Conservation (phyloP, 1,284 basidiomycete genomes). For the Tilletiopsis washingtonensis region DNA sequence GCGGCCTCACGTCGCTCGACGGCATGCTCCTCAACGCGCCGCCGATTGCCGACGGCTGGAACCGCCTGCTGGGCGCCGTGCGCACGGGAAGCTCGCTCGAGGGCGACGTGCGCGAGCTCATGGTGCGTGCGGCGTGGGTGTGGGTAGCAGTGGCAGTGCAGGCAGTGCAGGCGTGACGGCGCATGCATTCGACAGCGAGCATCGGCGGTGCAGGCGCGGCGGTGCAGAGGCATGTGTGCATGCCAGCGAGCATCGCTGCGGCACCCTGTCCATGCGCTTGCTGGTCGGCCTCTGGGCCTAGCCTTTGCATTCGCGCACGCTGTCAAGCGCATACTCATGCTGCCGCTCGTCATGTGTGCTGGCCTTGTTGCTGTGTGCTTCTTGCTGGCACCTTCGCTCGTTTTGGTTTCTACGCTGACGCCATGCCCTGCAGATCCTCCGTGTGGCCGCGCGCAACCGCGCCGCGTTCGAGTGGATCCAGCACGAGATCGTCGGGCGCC, state of each 20-base stretch:
- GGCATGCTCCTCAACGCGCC: constrained; percentile 49
- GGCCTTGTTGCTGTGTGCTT: background rate
- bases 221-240: too few species aligned
- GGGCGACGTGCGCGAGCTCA: constrained; percentile 49
- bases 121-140: constrained; percentile 44
- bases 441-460: constrained; percentile 49
- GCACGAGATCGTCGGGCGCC: constrained; percentile 46
- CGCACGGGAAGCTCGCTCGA: constrained; percentile 48
- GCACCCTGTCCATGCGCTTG: too few species aligned
- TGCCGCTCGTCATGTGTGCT: background rate
- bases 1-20: constrained; percentile 50
- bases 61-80: constrained; percentile 49
- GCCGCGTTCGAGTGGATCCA: constrained; percentile 51
- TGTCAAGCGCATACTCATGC: background rate
- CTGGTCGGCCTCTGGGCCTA: too few species aligned
- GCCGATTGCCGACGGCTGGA: constrained; percentile 48
- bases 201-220: too few species aligned
- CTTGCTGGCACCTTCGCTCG: too few species aligned
- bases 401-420: background rate
- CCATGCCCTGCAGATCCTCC: constrained; percentile 43
- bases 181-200: too few species aligned
- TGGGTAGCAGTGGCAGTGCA: too few species aligned
- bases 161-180: too few species aligned
- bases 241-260: too few species aligned
- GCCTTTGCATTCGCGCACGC: too few species aligned